Conservation (phyloP, 805 yeast genomes). For the Tanozyma kutaoensis region DNA sequence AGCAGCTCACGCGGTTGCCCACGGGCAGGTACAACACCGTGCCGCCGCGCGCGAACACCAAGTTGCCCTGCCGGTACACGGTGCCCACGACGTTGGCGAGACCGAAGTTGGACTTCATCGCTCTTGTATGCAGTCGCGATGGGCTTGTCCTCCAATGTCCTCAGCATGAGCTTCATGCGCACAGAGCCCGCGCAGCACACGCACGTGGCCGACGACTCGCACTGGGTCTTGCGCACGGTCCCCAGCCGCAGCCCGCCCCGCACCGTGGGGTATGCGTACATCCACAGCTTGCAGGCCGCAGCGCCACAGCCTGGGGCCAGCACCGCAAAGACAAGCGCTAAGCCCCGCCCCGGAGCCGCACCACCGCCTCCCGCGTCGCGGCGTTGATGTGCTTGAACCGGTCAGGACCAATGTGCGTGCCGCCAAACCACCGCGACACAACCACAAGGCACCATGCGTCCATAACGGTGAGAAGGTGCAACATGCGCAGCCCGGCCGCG, state of each 20-base stretch:
- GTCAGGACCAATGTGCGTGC: constrained; percentile 84
- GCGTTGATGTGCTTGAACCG: constrained; percentile 88
- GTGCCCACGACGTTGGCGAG: constrained; percentile 88
- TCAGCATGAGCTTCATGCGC: constrained; percentile 70
- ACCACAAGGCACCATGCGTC: constrained; percentile 78
- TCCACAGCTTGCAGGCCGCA: too few species aligned
- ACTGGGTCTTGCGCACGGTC: too few species aligned
- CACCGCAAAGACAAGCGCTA: constrained; percentile 25
- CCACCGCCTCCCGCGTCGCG: constrained; percentile 73
- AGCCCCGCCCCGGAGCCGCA: constrained; percentile 8
- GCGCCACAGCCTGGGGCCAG: too few species aligned
- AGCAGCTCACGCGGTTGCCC: constrained; percentile 83
- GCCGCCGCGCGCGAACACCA: constrained; percentile 80
- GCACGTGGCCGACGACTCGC: too few species aligned
- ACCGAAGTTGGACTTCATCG: constrained; percentile 80
- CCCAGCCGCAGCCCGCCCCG: too few species aligned
- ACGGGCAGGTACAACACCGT: constrained; percentile 77
- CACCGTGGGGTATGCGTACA: too few species aligned
- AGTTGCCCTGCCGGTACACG: constrained; percentile 87
- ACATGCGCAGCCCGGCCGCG: constrained; percentile 84
- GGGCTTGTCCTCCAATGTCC: constrained; percentile 47
- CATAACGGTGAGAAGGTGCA: constrained; percentile 67
- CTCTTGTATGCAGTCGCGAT: background rate
- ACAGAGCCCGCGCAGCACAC: too few species aligned
- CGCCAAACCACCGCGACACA: constrained; percentile 90